A percentile compares a stretch with the other conserved stretches of the same genome.
phyloP scores from a whole-genome alignment of 164 flowering plant genomes.

The Liquidambar formosana region DNA sequence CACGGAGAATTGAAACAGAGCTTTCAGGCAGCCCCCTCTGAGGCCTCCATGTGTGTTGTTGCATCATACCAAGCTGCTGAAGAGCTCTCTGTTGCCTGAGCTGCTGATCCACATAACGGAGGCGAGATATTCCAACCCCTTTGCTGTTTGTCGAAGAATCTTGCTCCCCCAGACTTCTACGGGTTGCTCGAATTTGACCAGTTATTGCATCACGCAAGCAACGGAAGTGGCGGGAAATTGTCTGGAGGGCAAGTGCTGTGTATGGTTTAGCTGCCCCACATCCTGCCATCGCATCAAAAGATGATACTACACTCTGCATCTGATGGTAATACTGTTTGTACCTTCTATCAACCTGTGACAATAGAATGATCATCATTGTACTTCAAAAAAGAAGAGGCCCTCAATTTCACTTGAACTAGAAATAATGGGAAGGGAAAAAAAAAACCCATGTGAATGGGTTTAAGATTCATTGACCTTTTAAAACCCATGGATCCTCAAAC shows the following conservation, averaged over 20 bases:
- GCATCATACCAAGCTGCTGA: conserved; percentile 61
- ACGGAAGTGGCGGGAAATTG: conserved; percentile 67
- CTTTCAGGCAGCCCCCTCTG: conserved; percentile 54
- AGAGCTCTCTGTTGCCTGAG: conserved; percentile 63
- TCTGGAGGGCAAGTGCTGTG: conserved; percentile 66
- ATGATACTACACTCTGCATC: conserved; percentile 70
- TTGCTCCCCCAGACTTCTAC: conserved; percentile 56
- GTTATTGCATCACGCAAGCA: conserved; percentile 60
- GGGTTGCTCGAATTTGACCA: conserved; percentile 41
- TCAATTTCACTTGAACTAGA: not conserved
- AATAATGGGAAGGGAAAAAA: not conserved
- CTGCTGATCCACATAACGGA: conserved; percentile 64
- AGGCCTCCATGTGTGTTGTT: conserved; percentile 54
- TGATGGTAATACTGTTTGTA: conserved; percentile 69
- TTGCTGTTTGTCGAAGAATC: conserved; percentile 37
- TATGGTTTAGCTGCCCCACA: conserved; percentile 66
- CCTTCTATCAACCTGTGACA: conserved; percentile 55
- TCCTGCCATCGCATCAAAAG: conserved; percentile 62
- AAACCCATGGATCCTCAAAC: no score
- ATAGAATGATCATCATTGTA: not conserved
- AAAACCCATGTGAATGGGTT: no score
- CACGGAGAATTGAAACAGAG: conserved; percentile 52
- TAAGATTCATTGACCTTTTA: no score
- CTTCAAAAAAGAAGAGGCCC: not conserved
- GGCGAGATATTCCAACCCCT: conserved; percentile 58